Conservation (phyloP, 2,329 filamentous ascomycete genomes). For the Dichotomopilus funicola region DNA sequence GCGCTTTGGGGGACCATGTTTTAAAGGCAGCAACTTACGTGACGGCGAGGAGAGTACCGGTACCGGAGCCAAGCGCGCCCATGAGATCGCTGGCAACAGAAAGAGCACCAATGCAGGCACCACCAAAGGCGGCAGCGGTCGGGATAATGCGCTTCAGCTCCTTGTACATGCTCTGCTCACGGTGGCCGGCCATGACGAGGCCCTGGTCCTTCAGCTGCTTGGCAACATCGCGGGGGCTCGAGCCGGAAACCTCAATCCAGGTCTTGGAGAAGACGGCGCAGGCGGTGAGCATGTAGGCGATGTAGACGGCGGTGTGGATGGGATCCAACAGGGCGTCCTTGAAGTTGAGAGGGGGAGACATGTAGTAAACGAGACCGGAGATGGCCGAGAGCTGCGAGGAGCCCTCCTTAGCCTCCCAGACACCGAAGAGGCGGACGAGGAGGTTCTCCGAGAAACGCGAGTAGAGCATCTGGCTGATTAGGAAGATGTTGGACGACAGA, state of each 20-base stretch:
- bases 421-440: constrained; percentile 91
- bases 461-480: constrained; percentile 99
- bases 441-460: constrained; percentile 99
- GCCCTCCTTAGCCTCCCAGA: constrained; percentile 96
- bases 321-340: constrained; percentile 94
- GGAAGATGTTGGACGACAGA: constrained; percentile 97
- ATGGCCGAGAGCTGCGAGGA: constrained; percentile 91
- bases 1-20: too few species aligned
- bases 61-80: constrained; percentile 91
- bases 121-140: constrained; percentile 94
- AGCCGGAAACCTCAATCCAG: constrained; percentile 99
- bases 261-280: constrained; percentile 98
- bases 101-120: constrained; percentile 96
- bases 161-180: constrained; percentile 99
- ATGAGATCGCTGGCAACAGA: constrained; percentile 93
- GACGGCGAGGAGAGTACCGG: constrained; percentile 95
- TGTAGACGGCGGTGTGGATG: constrained; percentile 92
- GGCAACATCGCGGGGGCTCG: constrained; percentile 92
- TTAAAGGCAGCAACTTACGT: constrained; percentile 58
- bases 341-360: constrained; percentile 97
- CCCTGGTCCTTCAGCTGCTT: constrained; percentile 99
- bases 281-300: constrained; percentile 94
- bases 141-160: constrained; percentile 99
- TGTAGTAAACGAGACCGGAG: constrained; percentile 97
- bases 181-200: constrained; percentile 98